phyloP scores from a whole-genome alignment of 225 moss, liverwort and hornwort genomes.

The Neckera pumila region DNA sequence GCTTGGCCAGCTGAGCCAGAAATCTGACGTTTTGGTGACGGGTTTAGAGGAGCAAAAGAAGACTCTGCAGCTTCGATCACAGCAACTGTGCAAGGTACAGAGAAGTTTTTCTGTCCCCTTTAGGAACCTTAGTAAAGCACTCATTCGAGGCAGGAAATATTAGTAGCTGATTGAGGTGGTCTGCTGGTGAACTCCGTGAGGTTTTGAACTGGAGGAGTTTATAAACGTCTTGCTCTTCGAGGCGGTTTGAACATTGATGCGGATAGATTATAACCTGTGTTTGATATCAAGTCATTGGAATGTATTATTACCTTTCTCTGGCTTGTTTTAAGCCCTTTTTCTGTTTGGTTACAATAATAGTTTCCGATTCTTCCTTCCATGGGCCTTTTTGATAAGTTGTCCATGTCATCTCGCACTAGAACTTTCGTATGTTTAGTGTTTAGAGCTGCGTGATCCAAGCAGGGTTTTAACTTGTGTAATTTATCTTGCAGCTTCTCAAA shows the following conservation, averaged over 20 bases:
- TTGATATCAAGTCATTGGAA: neutral
- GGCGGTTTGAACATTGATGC: neutral
- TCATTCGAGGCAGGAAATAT: neutral
- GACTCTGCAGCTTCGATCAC: slow-evolving; percentile 52
- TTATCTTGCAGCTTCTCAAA: slow-evolving; percentile 43
- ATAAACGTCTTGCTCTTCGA: neutral
- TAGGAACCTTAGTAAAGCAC: neutral
- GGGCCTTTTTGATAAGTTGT: neutral
- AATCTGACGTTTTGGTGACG: slow-evolving; percentile 34
- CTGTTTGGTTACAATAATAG: neutral
- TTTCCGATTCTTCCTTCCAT: neutral
- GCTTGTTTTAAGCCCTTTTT: neutral
- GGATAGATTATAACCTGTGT: neutral
- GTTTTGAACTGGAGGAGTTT: neutral
- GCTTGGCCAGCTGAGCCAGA: slow-evolving; percentile 57
- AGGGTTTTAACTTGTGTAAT: neutral
- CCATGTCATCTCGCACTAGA: neutral
- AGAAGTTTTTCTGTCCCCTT: neutral
- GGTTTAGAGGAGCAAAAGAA: slow-evolving; percentile 59
- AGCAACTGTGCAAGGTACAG: slow-evolving; percentile 53
- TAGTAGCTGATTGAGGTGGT: neutral
- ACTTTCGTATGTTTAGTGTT: neutral
- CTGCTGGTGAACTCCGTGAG: neutral
- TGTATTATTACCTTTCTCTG: neutral
- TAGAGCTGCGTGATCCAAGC: neutral